These are phyloP conservation scores for Kwoniella europaea DNA, from an alignment of 768 basidiomycete species.

Conservation along the genomic window DNA sequence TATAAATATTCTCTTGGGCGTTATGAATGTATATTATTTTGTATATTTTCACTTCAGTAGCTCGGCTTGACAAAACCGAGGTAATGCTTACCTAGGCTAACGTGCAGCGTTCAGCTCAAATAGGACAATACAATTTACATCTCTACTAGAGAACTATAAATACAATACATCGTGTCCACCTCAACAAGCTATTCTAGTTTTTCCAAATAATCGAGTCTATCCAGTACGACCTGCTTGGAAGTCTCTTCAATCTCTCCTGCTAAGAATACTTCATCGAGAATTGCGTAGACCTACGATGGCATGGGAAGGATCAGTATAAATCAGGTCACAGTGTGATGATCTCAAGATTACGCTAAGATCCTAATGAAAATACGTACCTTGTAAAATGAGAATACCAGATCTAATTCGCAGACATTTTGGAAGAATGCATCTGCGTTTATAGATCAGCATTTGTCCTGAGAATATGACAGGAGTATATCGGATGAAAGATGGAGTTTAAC, in stretches of 20 bases:
- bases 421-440: constrained; percentile 84
- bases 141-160: not conserved
- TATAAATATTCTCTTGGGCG: not conserved
- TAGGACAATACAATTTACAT: not conserved
- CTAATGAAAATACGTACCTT: constrained; percentile 65
- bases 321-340: not conserved
- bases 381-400: constrained; percentile 98
- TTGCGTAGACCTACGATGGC: constrained; percentile 81
- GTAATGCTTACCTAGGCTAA: too few relatives aligned
- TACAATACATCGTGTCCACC: not conserved
- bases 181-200: constrained; percentile 71
- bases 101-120: not conserved
- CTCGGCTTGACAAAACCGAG: too few relatives aligned
- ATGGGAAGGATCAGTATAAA: not conserved
- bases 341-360: not conserved
- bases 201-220: constrained; percentile 87
- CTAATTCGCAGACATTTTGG: constrained; percentile 97
- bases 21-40: not conserved
- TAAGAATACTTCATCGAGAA: constrained; percentile 96
- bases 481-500: not conserved
- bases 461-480: too few relatives aligned
- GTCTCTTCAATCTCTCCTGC: constrained; percentile 99
- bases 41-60: too few relatives aligned
- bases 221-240: constrained; percentile 91
- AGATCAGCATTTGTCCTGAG: not conserved